phyloP scores from a whole-genome alignment of 2,329 filamentous ascomycete species.

The Cadophora sp. region DNA sequence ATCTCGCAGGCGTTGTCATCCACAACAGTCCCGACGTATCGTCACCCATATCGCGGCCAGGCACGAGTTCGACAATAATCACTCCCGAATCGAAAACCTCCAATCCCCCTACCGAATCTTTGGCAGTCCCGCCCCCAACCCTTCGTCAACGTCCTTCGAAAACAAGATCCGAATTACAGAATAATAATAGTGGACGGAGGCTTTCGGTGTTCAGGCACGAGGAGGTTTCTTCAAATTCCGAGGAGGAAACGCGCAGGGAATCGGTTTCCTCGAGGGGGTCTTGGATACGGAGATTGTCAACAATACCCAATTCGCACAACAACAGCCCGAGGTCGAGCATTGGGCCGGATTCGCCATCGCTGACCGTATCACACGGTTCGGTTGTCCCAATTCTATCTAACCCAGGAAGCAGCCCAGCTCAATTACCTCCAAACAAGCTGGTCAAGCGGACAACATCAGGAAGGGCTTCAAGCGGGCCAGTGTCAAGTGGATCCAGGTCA shows the following conservation, averaged over 20 bases:
- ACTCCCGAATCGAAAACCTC: slow-evolving; percentile 36
- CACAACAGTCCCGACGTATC: slow-evolving; percentile 33
- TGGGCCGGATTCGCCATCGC: slow-evolving; percentile 68
- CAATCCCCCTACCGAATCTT: slow-evolving; percentile 26
- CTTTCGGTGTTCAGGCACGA: slow-evolving; percentile 38
- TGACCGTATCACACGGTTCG: slow-evolving; percentile 71
- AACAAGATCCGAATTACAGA: slow-evolving; percentile 36
- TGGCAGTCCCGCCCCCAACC: slow-evolving; percentile 32
- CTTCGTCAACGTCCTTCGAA: slow-evolving; percentile 29
- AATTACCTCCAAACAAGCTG: slow-evolving; percentile 73
- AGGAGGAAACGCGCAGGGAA: slow-evolving; percentile 50
- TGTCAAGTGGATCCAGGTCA: slow-evolving; percentile 59
- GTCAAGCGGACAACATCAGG: slow-evolving; percentile 74
- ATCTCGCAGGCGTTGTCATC: slow-evolving; percentile 35
- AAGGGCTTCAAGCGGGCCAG: slow-evolving; percentile 52
- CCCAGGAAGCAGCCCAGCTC: slow-evolving; percentile 47
- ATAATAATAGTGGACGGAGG: slow-evolving; percentile 36
- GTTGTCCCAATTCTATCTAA: slow-evolving; percentile 64
- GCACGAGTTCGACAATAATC: slow-evolving; percentile 41
- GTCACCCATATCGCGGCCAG: slow-evolving; percentile 40
- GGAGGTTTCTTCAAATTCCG: slow-evolving; percentile 33
- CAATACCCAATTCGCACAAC: slow-evolving; percentile 68
- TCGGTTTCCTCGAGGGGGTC: slow-evolving; percentile 69
- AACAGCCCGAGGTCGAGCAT: slow-evolving; percentile 70
- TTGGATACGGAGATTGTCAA: slow-evolving; percentile 76